Evolutionary conservation across 2,329 filamentous ascomycete genomes (phyloP).

Genomic region (Aaosphaeria pasadenensis): DNA sequence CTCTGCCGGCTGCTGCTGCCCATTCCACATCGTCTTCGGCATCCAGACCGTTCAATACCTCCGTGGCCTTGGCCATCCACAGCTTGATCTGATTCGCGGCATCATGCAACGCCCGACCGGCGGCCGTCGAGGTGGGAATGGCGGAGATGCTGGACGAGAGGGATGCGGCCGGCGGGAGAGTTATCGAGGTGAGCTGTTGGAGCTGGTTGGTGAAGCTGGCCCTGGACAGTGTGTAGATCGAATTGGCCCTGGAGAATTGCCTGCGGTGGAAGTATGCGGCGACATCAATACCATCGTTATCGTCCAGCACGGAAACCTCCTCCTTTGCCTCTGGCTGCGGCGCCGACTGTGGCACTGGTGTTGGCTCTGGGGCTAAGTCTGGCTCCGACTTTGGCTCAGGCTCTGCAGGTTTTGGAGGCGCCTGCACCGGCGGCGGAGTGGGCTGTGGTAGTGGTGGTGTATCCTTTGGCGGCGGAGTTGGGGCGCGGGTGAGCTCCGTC

Average conservation of each 20-base stretch:
- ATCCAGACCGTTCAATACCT: slow-evolving; percentile 84
- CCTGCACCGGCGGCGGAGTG: slow-evolving; percentile 5
- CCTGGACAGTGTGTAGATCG: slow-evolving; percentile 89
- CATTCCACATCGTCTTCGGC: slow-evolving; percentile 97
- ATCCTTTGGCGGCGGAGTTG: slow-evolving; percentile 54
- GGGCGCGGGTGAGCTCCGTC: slow-evolving; percentile 23
- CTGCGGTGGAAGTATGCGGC: slow-evolving; percentile 66
- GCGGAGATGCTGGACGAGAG: slow-evolving; percentile 80
- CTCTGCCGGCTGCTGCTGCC: slow-evolving; percentile 82
- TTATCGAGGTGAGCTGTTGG: slow-evolving; percentile 84
- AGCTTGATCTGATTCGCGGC: slow-evolving; percentile 88
- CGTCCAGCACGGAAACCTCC: slow-evolving; percentile 31
- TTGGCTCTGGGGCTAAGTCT: no score
- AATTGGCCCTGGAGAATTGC: slow-evolving; percentile 62
- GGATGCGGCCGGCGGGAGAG: slow-evolving; percentile 79
- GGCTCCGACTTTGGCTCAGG: no score
- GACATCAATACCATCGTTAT: slow-evolving; percentile 45
- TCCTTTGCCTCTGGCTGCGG: slow-evolving; percentile 2
- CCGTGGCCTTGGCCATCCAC: slow-evolving; percentile 90
- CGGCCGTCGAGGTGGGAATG: slow-evolving; percentile 81
- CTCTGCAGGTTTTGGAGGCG: no score
- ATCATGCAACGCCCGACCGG: slow-evolving; percentile 76
- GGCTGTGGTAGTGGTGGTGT: not conserved
- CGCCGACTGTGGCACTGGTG: no score
- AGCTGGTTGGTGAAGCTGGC: slow-evolving; percentile 92